Evolutionary conservation across 2,329 filamentous ascomycete genomes (phyloP).

Genomic region (Penicillium sp.): DNA sequence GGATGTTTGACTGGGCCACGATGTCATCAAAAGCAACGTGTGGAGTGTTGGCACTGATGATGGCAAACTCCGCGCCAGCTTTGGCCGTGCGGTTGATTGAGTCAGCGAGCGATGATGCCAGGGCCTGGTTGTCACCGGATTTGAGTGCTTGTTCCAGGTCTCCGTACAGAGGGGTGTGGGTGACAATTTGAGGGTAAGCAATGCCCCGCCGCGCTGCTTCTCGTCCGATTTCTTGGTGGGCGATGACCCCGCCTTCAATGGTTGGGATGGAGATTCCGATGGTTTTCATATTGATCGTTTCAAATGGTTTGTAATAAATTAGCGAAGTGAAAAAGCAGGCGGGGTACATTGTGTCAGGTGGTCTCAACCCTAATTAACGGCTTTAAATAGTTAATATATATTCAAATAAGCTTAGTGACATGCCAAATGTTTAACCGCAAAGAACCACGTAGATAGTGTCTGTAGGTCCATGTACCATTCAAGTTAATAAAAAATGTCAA

Average conservation of each 20-base stretch:
- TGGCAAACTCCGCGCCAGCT: slow-evolving; percentile 13
- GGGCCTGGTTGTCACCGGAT: not conserved
- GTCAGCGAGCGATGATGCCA: not conserved
- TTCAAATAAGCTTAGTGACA: not conserved
- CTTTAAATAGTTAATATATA: too few species aligned
- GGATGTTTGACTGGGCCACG: slow-evolving; percentile 4
- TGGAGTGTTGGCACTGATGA: slow-evolving; percentile 12
- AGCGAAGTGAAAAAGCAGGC: too few species aligned
- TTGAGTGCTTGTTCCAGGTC: slow-evolving; percentile 6
- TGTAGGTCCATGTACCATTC: not conserved
- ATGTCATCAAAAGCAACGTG: slow-evolving; percentile 7
- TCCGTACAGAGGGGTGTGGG: slow-evolving; percentile 8
- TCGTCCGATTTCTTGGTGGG: slow-evolving; percentile 12
- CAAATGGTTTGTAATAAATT: not conserved
- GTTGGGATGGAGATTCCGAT: slow-evolving; percentile 15
- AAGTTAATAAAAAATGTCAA: not conserved
- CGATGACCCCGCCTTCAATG: slow-evolving; percentile 11
- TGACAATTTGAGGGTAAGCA: slow-evolving; percentile 12
- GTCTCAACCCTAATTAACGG: not conserved
- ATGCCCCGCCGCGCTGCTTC: slow-evolving; percentile 12
- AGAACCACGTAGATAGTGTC: not conserved
- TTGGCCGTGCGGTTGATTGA: slow-evolving; percentile 13
- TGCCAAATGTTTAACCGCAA: not conserved
- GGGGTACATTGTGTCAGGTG: not conserved
- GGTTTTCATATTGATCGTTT: slow-evolving; percentile 3